Conservation (phyloP, 805 yeast species). For the Starmerella khaoyaiensis region DNA sequence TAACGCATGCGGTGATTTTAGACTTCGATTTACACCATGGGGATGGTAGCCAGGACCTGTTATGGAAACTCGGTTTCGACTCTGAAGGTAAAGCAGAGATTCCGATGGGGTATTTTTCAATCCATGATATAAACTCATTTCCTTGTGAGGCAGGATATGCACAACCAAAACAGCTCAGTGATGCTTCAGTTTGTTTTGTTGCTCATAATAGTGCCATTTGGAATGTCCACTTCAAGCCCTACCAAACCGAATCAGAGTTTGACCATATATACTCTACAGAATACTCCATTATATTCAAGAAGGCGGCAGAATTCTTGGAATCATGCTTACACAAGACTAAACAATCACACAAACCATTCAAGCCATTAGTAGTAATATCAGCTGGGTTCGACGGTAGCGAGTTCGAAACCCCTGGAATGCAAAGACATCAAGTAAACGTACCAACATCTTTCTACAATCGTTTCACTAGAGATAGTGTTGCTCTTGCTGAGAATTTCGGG, state of each 20-base stretch:
- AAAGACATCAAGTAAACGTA: slow-evolving; percentile 66
- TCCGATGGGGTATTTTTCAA: slow-evolving; percentile 60
- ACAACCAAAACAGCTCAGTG: slow-evolving; percentile 51
- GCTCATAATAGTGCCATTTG: slow-evolving; percentile 70
- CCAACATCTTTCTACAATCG: slow-evolving; percentile 67
- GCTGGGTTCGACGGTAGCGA: slow-evolving; percentile 87
- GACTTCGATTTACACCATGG: slow-evolving; percentile 85
- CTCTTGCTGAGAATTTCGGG: slow-evolving; percentile 49
- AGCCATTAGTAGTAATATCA: slow-evolving; percentile 54
- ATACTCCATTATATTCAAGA: slow-evolving; percentile 47
- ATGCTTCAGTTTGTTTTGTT: slow-evolving; percentile 65
- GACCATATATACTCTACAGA: slow-evolving; percentile 44
- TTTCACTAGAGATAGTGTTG: slow-evolving; percentile 62
- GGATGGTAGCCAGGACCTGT: slow-evolving; percentile 76
- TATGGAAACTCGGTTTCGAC: slow-evolving; percentile 61
- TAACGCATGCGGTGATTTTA: slow-evolving; percentile 68
- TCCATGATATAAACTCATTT: slow-evolving; percentile 75
- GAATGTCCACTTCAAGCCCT: slow-evolving; percentile 69
- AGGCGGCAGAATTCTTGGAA: slow-evolving; percentile 46
- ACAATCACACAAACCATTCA: slow-evolving; percentile 33
- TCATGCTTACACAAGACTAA: not conserved
- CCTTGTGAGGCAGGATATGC: slow-evolving; percentile 76
- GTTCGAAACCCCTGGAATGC: slow-evolving; percentile 72
- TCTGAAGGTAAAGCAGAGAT: slow-evolving; percentile 22
- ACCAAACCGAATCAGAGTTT: slow-evolving; percentile 52